A percentile compares a stretch with the other conserved stretches of the same genome.
phyloP scores from a whole-genome alignment of 2,329 filamentous ascomycete genomes.

The Fusarium transvaalense region DNA sequence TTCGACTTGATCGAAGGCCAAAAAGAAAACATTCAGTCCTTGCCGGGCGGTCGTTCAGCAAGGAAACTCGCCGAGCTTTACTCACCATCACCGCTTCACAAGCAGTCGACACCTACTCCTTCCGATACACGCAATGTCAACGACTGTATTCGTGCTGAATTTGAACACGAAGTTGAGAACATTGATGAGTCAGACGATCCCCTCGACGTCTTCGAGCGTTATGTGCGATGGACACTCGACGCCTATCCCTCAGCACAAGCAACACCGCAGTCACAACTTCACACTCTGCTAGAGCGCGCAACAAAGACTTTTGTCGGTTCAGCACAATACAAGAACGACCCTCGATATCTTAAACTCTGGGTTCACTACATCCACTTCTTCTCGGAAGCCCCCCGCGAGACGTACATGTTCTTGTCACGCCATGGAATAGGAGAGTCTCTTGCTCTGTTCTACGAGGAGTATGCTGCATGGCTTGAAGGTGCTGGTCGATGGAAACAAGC shows the following conservation, averaged over 20 bases:
- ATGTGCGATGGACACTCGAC: conserved; percentile 96
- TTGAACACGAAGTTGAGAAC: conserved; percentile 82
- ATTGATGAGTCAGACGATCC: conserved; percentile 93
- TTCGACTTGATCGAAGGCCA: conserved; percentile 96
- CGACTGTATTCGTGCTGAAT: conserved; percentile 83
- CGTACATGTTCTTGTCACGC: conserved; percentile 89
- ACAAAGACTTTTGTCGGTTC: conserved; percentile 91
- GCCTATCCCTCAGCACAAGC: conserved; percentile 95
- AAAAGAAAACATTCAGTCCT: conserved; percentile 97
- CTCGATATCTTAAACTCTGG: conserved; percentile 93
- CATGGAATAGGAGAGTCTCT: conserved; percentile 88
- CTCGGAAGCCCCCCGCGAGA: conserved; percentile 91
- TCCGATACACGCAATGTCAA: conserved; percentile 81
- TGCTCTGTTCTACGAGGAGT: conserved; percentile 96
- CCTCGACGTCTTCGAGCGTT: conserved; percentile 94
- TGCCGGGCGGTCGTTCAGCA: conserved; percentile 89
- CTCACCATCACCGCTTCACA: conserved; percentile 73
- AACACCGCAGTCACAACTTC: conserved; percentile 89
- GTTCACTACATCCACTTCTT: conserved; percentile 94
- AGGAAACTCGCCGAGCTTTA: conserved; percentile 87
- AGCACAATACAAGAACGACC: conserved; percentile 92
- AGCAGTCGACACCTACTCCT: conserved; percentile 72
- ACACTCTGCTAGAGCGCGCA: conserved; percentile 89
- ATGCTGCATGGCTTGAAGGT: conserved; percentile 90
- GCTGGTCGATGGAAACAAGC: conserved; percentile 89